Evolutionary conservation across 805 yeast species (phyloP).

Genomic region (Suhomyces prunicola): DNA sequence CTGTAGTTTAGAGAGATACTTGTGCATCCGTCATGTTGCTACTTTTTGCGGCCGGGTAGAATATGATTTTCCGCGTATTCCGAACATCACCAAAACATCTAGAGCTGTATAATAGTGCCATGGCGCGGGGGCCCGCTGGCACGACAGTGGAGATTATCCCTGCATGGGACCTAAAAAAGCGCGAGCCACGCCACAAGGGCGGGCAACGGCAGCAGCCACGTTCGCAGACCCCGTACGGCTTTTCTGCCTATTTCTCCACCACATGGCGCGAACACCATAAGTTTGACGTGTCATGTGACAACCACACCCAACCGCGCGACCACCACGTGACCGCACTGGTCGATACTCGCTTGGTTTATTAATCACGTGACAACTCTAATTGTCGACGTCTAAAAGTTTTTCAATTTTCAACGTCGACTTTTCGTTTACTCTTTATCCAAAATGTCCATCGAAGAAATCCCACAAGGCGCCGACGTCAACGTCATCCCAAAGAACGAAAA

Average conservation of each 20-base stretch:
- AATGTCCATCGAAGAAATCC: slow-evolving; percentile 57
- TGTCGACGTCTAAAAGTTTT: not conserved
- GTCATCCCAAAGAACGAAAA: slow-evolving; percentile 87
- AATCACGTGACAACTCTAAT: not conserved
- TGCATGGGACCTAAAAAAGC: not conserved
- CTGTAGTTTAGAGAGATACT: not conserved
- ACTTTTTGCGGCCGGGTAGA: not conserved
- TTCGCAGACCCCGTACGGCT: not conserved
- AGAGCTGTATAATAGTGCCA: not conserved
- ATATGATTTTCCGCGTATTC: not conserved
- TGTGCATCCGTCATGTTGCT: too few species aligned
- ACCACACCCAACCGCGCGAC: too few species aligned
- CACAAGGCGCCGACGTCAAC: slow-evolving; percentile 80
- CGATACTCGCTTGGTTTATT: too few species aligned
- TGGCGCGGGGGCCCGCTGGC: not conserved
- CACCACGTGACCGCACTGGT: too few species aligned
- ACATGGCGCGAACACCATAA: not conserved
- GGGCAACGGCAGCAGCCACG: not conserved
- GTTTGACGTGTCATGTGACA: not conserved
- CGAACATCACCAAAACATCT: not conserved
- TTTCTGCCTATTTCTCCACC: not conserved
- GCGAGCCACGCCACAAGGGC: not conserved
- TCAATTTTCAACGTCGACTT: not conserved
- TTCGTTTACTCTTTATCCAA: slow-evolving; percentile 6
- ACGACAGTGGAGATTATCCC: not conserved